phyloP scores from a whole-genome alignment of 176 grass and related monocot species.

The Carex kokanica region DNA sequence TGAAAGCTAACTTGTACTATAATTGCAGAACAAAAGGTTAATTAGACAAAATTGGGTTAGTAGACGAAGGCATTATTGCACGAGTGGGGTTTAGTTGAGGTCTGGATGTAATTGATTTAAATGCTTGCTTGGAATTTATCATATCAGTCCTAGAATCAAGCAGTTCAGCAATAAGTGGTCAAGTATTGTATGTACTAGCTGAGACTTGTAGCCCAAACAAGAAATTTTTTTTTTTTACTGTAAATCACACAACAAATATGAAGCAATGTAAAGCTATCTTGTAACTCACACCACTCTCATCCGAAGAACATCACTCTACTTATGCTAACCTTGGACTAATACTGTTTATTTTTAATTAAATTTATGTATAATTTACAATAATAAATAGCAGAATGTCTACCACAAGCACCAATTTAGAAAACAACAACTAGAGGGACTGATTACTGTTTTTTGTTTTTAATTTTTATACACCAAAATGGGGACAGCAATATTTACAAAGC shows the following conservation, averaged over 20 bases:
- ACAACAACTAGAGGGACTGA: not conserved
- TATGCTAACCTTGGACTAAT: not conserved
- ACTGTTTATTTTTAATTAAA: not conserved
- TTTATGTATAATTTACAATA: not conserved
- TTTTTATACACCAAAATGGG: not conserved
- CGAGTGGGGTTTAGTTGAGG: not conserved
- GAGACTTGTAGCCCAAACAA: not conserved
- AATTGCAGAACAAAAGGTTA: not conserved
- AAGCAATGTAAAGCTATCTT: not conserved
- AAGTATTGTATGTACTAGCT: not conserved
- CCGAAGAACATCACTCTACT: not conserved
- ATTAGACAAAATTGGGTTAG: not conserved
- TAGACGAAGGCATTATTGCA: not conserved
- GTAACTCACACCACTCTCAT: not conserved
- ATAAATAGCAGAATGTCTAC: not conserved
- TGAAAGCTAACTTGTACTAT: not conserved
- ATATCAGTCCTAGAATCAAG: not conserved
- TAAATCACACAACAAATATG: not conserved
- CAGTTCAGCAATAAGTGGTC: not conserved
- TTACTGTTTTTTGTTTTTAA: not conserved
- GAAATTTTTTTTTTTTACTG: too few species aligned
- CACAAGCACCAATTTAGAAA: not conserved
- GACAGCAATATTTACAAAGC: conserved; percentile 10
- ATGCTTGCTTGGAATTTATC: not conserved
- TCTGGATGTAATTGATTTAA: not conserved